Percentiles rank a stretch among this genome's conserved stretches.
These are phyloP conservation scores for Cucurbita argyrosperma DNA, from an alignment of 306 rosid genomes.

Conservation along the genomic window DNA sequence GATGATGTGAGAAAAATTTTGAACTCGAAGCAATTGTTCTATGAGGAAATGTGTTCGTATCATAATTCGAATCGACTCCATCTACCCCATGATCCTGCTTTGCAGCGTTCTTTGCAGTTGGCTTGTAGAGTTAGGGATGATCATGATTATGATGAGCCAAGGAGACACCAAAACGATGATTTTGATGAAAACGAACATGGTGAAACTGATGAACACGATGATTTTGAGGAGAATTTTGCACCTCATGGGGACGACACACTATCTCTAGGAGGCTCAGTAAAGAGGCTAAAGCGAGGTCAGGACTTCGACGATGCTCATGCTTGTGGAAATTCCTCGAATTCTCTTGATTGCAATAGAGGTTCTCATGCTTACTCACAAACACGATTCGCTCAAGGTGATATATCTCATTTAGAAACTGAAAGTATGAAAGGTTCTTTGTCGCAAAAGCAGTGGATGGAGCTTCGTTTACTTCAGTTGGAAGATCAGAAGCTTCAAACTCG, in stretches of 20 bases:
- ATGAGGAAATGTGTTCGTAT: conserved; percentile 92
- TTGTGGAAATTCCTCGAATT: conserved; percentile 31
- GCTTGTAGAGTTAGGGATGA: conserved; percentile 65
- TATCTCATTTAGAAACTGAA: conserved; percentile 37
- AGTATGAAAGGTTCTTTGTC: conserved; percentile 36
- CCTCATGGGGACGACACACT: conserved; percentile 37
- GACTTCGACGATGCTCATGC: conserved; percentile 29
- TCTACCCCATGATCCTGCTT: conserved; percentile 73
- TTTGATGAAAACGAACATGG: conserved; percentile 60
- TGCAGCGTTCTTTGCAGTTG: conserved; percentile 69
- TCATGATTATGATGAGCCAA: conserved; percentile 42
- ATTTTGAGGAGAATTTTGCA: conserved; percentile 48
- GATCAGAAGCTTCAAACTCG: conserved; percentile 75
- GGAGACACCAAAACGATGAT: conserved; percentile 54
- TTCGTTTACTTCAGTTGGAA: conserved; percentile 54
- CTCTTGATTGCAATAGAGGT: conserved; percentile 36
- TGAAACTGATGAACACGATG: conserved; percentile 59
- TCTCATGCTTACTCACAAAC: conserved; percentile 22
- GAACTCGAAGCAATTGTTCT: conserved; percentile 77
- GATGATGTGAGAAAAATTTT: conserved; percentile 68
- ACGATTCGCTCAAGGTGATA: conserved; percentile 25
- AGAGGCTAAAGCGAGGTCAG: conserved; percentile 36
- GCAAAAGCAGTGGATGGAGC: conserved; percentile 65
- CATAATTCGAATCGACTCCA: conserved; percentile 76
- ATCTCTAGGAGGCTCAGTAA: conserved; percentile 30